Evolutionary conservation across 1,284 basidiomycete species (phyloP).

Genomic region (Ceratorhiza oryzae-sativae): DNA sequence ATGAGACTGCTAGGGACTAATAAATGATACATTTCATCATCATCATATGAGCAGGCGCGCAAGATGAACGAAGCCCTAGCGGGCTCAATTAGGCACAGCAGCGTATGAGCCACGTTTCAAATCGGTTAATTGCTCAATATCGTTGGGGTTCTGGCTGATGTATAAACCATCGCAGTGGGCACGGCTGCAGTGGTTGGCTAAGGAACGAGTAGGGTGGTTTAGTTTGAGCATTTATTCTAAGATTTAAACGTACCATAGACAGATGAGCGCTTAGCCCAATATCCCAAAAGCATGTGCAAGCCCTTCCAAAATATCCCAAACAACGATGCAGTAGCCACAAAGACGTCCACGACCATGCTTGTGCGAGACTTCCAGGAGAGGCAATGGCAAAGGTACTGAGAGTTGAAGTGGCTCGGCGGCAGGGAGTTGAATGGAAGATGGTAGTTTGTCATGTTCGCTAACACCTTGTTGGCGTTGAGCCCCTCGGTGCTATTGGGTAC

Average conservation of each 20-base stretch:
- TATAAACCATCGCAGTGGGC: no score
- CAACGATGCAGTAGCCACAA: conserved; percentile 6
- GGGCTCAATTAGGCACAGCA: no score
- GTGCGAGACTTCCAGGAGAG: background rate
- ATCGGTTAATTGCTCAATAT: no score
- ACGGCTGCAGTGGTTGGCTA: no score
- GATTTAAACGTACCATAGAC: background rate
- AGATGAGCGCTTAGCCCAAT: background rate
- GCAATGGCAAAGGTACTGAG: background rate
- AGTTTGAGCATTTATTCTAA: no score
- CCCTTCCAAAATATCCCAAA: background rate
- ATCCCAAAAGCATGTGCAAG: background rate
- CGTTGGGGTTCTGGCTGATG: no score
- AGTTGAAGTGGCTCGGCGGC: background rate
- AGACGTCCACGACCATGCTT: background rate
- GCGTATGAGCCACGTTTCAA: no score
- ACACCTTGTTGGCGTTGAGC: background rate
- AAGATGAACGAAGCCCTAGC: no score
- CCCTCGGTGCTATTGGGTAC: background rate
- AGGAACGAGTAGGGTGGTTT: no score
- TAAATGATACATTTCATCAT: conserved; percentile 3
- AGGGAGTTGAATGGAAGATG: background rate
- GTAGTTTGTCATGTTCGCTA: background rate
- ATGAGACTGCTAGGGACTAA: conserved; percentile 1
- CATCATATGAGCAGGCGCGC: background rate